Conservation (phyloP, 371 early-diverging fungal genomes). For the Circinella umbellata region DNA sequence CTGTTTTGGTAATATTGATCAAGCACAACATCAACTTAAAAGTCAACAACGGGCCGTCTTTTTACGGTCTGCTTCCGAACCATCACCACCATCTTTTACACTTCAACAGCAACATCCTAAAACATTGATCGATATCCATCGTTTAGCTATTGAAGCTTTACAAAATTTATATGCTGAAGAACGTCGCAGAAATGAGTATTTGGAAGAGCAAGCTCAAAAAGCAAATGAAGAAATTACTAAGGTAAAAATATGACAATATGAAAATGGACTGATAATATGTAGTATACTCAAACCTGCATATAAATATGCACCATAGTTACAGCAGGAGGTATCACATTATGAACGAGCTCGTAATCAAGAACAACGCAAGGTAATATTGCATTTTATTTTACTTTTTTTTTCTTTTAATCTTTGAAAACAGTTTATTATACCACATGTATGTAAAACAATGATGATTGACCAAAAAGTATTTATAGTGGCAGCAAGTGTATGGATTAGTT, state of each 20-base stretch:
- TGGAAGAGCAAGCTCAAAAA: conserved; percentile 1
- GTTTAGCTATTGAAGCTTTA: conserved; percentile 16
- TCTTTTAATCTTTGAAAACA: too few relatives aligned
- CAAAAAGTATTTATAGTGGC: background rate
- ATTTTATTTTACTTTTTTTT: too few relatives aligned
- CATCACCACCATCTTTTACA: background rate
- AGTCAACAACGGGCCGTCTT: conserved; percentile 1
- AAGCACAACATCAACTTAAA: conserved; percentile 11
- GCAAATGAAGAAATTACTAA: conserved; percentile 12
- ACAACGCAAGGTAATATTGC: conserved; percentile 7
- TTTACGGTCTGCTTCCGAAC: conserved; percentile 7
- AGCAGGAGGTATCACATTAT: conserved; percentile 13
- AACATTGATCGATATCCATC: conserved; percentile 11
- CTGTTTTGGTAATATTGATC: conserved; percentile 6
- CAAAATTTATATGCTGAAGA: conserved; percentile 15
- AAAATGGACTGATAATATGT: background rate
- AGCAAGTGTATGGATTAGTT: conserved; percentile 8
- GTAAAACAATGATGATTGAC: too few relatives aligned
- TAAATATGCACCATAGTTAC: conserved; percentile 5
- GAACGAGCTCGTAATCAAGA: conserved; percentile 4
- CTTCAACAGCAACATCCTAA: background rate
- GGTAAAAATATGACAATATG: background rate
- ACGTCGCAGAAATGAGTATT: background rate
- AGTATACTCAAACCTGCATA: background rate
- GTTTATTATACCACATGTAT: too few relatives aligned